Evolutionary conservation across 2,329 filamentous ascomycete genomes (phyloP), one percentile per base, ranked within the genome.

Genomic region (Fusarium sp.): DNA sequence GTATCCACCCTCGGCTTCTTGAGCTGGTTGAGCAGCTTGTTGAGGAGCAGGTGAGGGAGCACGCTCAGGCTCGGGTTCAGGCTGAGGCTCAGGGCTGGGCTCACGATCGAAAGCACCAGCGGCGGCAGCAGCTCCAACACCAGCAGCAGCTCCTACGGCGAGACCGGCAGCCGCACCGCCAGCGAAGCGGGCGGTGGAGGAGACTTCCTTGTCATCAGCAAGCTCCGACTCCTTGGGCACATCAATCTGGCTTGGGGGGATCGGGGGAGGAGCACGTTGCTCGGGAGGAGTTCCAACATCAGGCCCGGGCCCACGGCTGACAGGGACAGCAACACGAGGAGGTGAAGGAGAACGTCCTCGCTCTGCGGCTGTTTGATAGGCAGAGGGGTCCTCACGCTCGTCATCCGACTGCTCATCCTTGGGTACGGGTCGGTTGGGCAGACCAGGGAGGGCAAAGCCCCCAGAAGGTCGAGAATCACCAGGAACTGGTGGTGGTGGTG

Each of bases 281-380:
- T 87, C 78, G 49, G 81, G 76, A 54, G 79, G 73, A 22, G 88
- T 85, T 73, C 91, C 84, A 20, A 86, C 70, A 30, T 87, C 84
- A 8, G 85, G 82, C 59, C 85, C 84, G 6, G 85, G 83, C 54
- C 86, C 88, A 61, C 92, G 92, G 53, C 89, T 86, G 59, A 98
- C 92, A 6, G 96, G 96, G 80, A 95, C 91, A 16, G 95, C 94
- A 72, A 98, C 88, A 52, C 92, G 92, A 68, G 97, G 91, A 9
- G 95, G 95, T 3, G 93, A 98, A 49, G 84, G 83, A 50, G 69
- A 70, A 34, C 69, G 62, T 50, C 90, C 86, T 59, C 87, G 86
- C 68, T 85, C 86, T 52, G 71, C 70, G 30, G 67, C 58, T 40
- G 75, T 74, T 50, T 78, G 60, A 52, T 79, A 79, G 16, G 79